phyloP scores from a whole-genome alignment of 2,329 filamentous ascomycete genomes.

The Herpotrichia juniperi region DNA sequence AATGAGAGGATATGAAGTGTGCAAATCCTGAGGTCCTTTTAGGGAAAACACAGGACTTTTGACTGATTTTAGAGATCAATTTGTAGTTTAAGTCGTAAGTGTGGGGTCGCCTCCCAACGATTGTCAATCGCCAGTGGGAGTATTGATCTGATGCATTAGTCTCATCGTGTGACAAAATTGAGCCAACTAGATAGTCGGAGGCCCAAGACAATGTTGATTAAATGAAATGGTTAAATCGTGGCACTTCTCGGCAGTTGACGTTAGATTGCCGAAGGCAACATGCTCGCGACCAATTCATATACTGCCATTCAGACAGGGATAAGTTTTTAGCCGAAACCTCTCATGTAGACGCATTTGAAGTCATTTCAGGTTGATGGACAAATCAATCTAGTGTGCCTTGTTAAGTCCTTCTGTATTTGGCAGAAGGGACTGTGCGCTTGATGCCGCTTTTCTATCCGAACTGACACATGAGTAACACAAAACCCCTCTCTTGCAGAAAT shows the following conservation, averaged over 20 bases:
- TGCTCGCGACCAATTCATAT: conserved; percentile 7
- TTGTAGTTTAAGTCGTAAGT: conserved; percentile 6
- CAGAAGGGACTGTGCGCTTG: too few relatives aligned
- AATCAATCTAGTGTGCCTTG: too few relatives aligned
- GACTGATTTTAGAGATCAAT: conserved; percentile 1
- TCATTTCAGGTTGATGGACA: too few relatives aligned
- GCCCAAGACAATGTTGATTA: conserved; percentile 7
- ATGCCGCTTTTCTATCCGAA: too few relatives aligned
- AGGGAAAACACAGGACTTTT: conserved; percentile 7
- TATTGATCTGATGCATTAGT: conserved; percentile 10
- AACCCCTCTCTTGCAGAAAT: too few relatives aligned
- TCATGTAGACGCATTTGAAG: too few relatives aligned
- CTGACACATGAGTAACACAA: too few relatives aligned
- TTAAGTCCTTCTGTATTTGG: too few relatives aligned
- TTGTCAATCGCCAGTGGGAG: conserved; percentile 7
- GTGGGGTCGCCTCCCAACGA: conserved; percentile 15
- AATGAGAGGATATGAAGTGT: conserved; percentile 7
- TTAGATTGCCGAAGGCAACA: conserved; percentile 24
- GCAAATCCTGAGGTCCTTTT: conserved; percentile 11
- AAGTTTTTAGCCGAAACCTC: not conserved
- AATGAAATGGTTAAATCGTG: conserved; percentile 24
- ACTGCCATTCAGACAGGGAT: conserved; percentile 6
- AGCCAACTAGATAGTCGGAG: conserved; percentile 12
- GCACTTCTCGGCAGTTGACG: conserved; percentile 21
- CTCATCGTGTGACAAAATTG: conserved; percentile 6